Evolutionary conservation across 2,329 filamentous ascomycete genomes (phyloP).

Genomic region (Hypomyces perniciosus): DNA sequence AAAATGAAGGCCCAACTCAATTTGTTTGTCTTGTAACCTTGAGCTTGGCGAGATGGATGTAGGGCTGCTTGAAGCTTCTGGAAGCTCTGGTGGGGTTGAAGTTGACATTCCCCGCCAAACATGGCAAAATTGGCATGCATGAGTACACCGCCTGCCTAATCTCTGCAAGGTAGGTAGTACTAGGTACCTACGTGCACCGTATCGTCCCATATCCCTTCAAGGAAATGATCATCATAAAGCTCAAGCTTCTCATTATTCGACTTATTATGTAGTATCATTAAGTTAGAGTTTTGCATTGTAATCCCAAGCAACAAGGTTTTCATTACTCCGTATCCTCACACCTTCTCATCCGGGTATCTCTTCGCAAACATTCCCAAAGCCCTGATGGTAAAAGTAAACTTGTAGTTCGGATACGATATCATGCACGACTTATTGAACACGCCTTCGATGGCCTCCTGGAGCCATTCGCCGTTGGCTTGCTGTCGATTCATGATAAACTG

Average conservation of each 20-base stretch:
- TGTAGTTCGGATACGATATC: slow-evolving; percentile 99
- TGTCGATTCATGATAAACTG: slow-evolving; percentile 80
- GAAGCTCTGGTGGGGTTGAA: slow-evolving; percentile 27
- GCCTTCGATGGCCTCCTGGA: slow-evolving; percentile 91
- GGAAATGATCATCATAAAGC: too few species aligned
- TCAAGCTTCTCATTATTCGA: not conserved
- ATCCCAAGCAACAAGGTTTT: not conserved
- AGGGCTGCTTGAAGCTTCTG: slow-evolving; percentile 17
- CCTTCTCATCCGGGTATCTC: slow-evolving; percentile 60
- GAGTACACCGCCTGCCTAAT: not conserved
- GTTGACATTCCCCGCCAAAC: not conserved
- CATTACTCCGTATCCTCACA: slow-evolving; percentile 24
- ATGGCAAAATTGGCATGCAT: not conserved
- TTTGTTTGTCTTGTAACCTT: too few species aligned
- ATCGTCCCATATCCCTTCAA: too few species aligned
- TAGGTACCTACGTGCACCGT: too few species aligned
- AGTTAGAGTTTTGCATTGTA: not conserved
- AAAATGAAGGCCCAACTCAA: not conserved
- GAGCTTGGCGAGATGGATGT: not conserved
- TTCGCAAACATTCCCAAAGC: slow-evolving; percentile 83
- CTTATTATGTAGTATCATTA: too few species aligned
- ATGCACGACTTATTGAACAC: slow-evolving; percentile 99
- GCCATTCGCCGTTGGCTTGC: slow-evolving; percentile 85
- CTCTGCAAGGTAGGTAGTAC: too few species aligned
- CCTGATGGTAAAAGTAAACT: slow-evolving; percentile 92